phyloP scores from a whole-genome alignment of 768 basidiomycete genomes.

The Strobilomyces echinocephalus region DNA sequence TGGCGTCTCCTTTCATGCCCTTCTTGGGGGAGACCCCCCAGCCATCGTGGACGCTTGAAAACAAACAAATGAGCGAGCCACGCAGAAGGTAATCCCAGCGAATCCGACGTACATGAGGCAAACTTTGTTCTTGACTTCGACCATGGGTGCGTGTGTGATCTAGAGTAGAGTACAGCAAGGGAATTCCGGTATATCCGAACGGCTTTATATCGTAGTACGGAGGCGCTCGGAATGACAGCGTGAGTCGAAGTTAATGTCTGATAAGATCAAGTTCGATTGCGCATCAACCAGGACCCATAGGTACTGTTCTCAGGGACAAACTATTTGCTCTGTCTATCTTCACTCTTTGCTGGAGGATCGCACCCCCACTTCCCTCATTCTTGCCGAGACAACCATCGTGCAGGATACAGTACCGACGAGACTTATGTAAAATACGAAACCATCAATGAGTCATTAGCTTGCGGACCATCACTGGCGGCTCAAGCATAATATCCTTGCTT shows the following conservation, averaged over 20 bases:
- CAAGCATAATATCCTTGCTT: too few species aligned
- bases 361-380: too few species aligned
- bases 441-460: too few species aligned
- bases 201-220: neutral
- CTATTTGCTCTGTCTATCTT: too few species aligned
- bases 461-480: too few species aligned
- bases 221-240: constrained; percentile 5
- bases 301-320: too few species aligned
- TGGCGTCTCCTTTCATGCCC: constrained; percentile 82
- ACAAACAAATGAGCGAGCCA: neutral
- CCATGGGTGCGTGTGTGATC: constrained; percentile 27
- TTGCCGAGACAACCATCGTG: too few species aligned
- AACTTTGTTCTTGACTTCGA: constrained; percentile 77
- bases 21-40: constrained; percentile 76
- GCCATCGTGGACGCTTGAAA: constrained; percentile 83
- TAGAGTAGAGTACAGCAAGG: neutral
- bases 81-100: neutral
- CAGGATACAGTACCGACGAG: too few species aligned
- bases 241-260: neutral
- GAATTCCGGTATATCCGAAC: constrained; percentile 2
- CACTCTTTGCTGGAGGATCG: neutral
- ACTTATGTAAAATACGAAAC: too few species aligned
- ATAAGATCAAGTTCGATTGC: too few species aligned
- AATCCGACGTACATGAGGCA: constrained; percentile 69
- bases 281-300: too few species aligned